Evolutionary conservation across 1,139 yeast species (phyloP).

Genomic region (Lodderomyces jiufengensis): DNA sequence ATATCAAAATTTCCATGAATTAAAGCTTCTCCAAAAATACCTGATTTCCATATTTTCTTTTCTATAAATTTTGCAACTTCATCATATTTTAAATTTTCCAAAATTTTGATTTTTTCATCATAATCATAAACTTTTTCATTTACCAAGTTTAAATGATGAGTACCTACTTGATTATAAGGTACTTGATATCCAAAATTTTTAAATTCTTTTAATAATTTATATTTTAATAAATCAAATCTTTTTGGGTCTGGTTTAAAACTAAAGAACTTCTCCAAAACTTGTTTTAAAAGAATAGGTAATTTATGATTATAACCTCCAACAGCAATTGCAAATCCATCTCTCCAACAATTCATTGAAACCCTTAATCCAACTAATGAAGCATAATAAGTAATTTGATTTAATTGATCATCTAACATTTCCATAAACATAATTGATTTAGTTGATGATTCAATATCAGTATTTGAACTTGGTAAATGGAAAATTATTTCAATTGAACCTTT

Average conservation of each 20-base stretch:
- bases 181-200: slow-evolving; percentile 69
- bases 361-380: slow-evolving; percentile 80
- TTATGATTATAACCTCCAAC: slow-evolving; percentile 85
- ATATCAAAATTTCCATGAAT: slow-evolving; percentile 75
- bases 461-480: slow-evolving; percentile 64
- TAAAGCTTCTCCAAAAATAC: slow-evolving; percentile 62
- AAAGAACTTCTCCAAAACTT: slow-evolving; percentile 51
- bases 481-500: slow-evolving; percentile 68
- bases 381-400: slow-evolving; percentile 75
- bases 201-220: slow-evolving; percentile 57
- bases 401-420: slow-evolving; percentile 69
- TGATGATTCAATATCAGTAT: slow-evolving; percentile 52
- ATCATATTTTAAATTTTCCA: slow-evolving; percentile 44
- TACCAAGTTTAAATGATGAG: slow-evolving; percentile 55
- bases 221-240: slow-evolving; percentile 66
- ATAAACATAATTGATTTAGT: slow-evolving; percentile 60
- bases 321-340: slow-evolving; percentile 68
- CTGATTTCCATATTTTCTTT: slow-evolving; percentile 38
- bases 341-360: slow-evolving; percentile 53
- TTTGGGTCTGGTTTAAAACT: slow-evolving; percentile 50
- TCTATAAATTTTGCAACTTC: slow-evolving; percentile 47
- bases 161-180: slow-evolving; percentile 74
- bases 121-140: slow-evolving; percentile 69
- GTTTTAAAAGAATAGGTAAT: slow-evolving; percentile 56
- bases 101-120: slow-evolving; percentile 56